Evolutionary conservation across 305 asterid species (phyloP), one percentile per base, ranked within the genome.

Genomic region (Plantago lanceolata): DNA sequence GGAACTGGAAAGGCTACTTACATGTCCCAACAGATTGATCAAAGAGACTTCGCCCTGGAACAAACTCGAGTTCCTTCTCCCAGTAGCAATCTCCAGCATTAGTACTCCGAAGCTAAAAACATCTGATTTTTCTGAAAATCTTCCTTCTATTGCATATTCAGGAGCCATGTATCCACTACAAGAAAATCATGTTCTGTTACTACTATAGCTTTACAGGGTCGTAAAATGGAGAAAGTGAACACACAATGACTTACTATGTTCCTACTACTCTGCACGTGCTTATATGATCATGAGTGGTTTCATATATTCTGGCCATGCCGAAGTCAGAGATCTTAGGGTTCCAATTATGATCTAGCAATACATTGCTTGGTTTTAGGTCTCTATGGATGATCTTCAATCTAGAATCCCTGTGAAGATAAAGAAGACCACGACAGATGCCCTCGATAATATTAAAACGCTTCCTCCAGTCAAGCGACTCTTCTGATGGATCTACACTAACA

Each of bases 111-210:
- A 79, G 73, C 87, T 79, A 31, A 69, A 79, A 35, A 81, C 78
- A 52, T 81, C 82, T 0, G 82, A 78, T 64, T 78, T 81, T 55
- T 81, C 84, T 0, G 84, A 81, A 69, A 81, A 76, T 44, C 71
- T 67, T 17, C 86, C 86, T 16, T 72, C 82, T 70, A 76, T 66
- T 18, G 80, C 84, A 64, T 81, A 78, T 70, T 81, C 86, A 0
- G 83, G 85, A 13, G 81, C 83, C 86, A 81, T 78, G 50, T 81
- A 81, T 8, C 86, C 84, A 6, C 84, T 81, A 75, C 67, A 71
- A 33, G 1, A 33, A 40, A 54, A 21, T 50, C 35, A 5, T 35
- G 48, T 17, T 2, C 19, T 4, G 53, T 16, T 18, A 16, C 53
- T 18, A 24, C 13, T 53, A 19, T 15, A 29, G 44, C 13, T 18